Conservation (phyloP, 345 rosid species). For the Dovyalis caffra region DNA sequence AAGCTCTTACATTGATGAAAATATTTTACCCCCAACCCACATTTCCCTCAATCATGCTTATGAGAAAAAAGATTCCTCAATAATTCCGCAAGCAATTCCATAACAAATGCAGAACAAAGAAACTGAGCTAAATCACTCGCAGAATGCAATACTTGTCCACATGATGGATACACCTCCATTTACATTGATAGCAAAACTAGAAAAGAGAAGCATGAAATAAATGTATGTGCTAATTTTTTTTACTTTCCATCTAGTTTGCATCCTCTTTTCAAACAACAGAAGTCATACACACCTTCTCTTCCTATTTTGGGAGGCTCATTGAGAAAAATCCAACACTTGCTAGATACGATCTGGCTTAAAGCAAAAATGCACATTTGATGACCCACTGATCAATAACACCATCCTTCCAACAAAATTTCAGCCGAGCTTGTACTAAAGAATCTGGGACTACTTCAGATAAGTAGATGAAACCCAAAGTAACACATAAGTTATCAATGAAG, state of each 20-base stretch:
- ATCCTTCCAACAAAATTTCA: constrained; percentile 12
- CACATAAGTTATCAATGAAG: constrained; percentile 72
- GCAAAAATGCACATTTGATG: constrained; percentile 1
- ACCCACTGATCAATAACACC: background rate
- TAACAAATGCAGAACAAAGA: background rate
- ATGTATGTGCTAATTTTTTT: no score
- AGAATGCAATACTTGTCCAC: background rate
- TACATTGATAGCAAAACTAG: background rate
- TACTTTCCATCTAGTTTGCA: no score
- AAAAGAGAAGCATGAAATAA: no score
- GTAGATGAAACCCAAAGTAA: constrained; percentile 85
- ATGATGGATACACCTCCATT: background rate
- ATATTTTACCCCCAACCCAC: background rate
- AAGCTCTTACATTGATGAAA: background rate
- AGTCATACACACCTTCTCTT: constrained; percentile 3
- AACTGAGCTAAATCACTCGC: no score
- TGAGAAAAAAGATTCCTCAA: background rate
- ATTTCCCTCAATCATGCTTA: background rate
- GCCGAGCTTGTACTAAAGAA: background rate
- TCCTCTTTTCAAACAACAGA: no score
- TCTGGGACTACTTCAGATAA: constrained; percentile 53
- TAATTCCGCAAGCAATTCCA: background rate
- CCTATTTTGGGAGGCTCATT: background rate
- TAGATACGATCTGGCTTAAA: background rate
- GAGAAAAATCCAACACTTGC: background rate